Evolutionary conservation across 805 yeast genomes (phyloP).

Genomic region (Lipomyces oligophaga): DNA sequence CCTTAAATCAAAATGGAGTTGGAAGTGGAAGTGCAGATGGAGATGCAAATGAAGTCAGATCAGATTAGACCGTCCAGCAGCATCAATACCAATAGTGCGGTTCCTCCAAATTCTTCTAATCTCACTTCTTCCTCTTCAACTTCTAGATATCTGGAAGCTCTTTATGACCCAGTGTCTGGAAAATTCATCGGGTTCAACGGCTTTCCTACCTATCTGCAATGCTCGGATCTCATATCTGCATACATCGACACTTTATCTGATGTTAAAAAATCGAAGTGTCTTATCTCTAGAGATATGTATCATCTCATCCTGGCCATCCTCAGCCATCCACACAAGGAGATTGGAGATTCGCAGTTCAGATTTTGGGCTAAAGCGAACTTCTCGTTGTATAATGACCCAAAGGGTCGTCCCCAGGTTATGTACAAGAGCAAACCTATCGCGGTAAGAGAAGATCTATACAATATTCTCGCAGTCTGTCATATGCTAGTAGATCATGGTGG

Average conservation of each 20-base stretch:
- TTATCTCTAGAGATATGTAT: conserved; percentile 24
- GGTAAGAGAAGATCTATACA: conserved; percentile 24
- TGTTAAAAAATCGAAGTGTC: conserved; percentile 23
- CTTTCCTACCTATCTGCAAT: conserved; percentile 22
- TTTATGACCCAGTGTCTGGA: conserved; percentile 17
- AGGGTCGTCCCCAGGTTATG: conserved; percentile 11
- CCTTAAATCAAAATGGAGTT: too few relatives aligned
- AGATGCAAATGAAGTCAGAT: too few relatives aligned
- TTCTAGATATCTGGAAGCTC: conserved; percentile 9
- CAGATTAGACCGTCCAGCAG: too few relatives aligned
- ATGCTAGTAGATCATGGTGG: conserved; percentile 22
- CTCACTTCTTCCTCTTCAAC: neutral
- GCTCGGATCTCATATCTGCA: conserved; percentile 16
- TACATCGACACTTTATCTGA: conserved; percentile 25
- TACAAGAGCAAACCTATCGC: conserved; percentile 26
- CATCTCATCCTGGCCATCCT: conserved; percentile 11
- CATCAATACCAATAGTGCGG: too few relatives aligned
- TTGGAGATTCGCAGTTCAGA: conserved; percentile 23
- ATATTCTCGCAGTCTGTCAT: conserved; percentile 20
- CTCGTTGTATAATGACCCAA: conserved; percentile 10
- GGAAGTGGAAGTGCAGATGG: too few relatives aligned
- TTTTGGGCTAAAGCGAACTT: conserved; percentile 26
- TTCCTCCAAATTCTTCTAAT: neutral
- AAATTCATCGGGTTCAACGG: conserved; percentile 24
- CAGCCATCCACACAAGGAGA: conserved; percentile 2